Percentiles rank a stretch among this genome's conserved stretches.
phyloP scores from a whole-genome alignment of 2,329 filamentous ascomycete species.

The Curvularia verruculosa region DNA sequence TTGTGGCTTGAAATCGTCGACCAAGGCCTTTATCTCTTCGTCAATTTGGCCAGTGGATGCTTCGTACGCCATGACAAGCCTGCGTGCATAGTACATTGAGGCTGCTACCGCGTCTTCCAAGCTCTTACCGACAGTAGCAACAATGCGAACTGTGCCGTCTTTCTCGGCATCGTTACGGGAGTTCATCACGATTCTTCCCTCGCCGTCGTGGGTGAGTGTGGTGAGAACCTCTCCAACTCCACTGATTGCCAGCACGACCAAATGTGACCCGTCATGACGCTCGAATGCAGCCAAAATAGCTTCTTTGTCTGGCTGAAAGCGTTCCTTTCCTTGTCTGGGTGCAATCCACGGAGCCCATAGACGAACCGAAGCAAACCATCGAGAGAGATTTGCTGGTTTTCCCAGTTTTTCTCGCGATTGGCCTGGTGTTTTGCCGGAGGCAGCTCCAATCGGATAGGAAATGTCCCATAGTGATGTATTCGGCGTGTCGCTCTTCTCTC shows the following conservation, averaged over 20 bases:
- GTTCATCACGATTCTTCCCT: conserved; percentile 71
- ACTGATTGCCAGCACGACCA: conserved; percentile 80
- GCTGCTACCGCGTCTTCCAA: conserved; percentile 80
- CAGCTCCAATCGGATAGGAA: conserved; percentile 61
- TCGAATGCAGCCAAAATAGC: conserved; percentile 80
- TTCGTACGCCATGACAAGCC: conserved; percentile 60
- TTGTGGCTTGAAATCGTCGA: conserved; percentile 60
- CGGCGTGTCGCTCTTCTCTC: conserved; percentile 68
- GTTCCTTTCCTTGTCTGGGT: conserved; percentile 77
- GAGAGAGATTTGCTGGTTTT: conserved; percentile 65
- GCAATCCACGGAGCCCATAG: conserved; percentile 85
- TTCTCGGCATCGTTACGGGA: conserved; percentile 72
- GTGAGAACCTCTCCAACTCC: conserved; percentile 74
- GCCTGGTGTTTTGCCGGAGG: conserved; percentile 64
- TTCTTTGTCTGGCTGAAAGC: conserved; percentile 75
- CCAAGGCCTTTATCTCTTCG: conserved; percentile 55
- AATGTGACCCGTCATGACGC: conserved; percentile 70
- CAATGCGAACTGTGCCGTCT: conserved; percentile 63
- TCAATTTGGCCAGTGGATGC: conserved; percentile 52
- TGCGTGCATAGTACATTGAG: conserved; percentile 86
- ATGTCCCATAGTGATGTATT: conserved; percentile 75
- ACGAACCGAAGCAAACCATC: conserved; percentile 83
- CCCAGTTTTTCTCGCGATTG: conserved; percentile 66
- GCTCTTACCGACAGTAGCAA: conserved; percentile 73
- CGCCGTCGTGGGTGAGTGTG: conserved; percentile 67